Evolutionary conservation across 768 basidiomycete species (phyloP).

Genomic region (Boletales sp.): DNA sequence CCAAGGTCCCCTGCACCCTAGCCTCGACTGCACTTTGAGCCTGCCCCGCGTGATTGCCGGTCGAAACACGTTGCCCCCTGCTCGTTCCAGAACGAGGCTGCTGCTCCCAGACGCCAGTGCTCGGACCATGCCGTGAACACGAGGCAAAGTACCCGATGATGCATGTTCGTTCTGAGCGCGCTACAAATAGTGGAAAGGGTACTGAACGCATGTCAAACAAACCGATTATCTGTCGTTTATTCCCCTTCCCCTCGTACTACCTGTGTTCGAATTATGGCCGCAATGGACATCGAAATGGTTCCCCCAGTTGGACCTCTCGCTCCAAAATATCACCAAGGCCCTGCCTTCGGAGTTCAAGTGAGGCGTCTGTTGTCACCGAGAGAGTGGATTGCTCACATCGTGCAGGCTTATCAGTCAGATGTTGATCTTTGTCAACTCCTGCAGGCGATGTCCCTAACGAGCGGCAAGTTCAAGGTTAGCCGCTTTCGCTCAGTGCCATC

Average conservation of each 20-base stretch:
- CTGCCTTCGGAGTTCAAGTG: slow-evolving; percentile 20
- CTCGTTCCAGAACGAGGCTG: slow-evolving; percentile 10
- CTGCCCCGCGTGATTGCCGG: slow-evolving; percentile 1
- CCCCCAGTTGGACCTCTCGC: slow-evolving; percentile 28
- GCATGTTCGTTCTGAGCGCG: slow-evolving; percentile 19
- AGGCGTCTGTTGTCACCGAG: not conserved
- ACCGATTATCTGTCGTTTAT: slow-evolving; percentile 13
- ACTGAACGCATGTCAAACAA: not conserved
- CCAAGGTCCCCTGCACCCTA: slow-evolving; percentile 1
- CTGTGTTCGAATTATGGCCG: slow-evolving; percentile 6
- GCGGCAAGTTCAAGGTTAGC: slow-evolving; percentile 31
- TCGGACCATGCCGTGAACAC: slow-evolving; percentile 21
- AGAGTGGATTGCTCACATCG: not conserved
- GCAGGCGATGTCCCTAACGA: slow-evolving; percentile 47
- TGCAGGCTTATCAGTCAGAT: slow-evolving; percentile 27
- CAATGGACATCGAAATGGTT: slow-evolving; percentile 34
- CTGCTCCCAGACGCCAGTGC: slow-evolving; percentile 2
- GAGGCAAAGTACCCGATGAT: slow-evolving; percentile 27
- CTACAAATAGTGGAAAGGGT: slow-evolving; percentile 25
- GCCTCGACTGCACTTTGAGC: not conserved
- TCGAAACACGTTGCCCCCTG: slow-evolving; percentile 9
- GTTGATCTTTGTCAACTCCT: slow-evolving; percentile 54
- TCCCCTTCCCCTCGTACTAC: slow-evolving; percentile 1
- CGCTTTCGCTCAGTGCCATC: not conserved
- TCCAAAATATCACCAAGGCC: slow-evolving; percentile 16